Conservation (phyloP, 345 rosid genomes). For the Aegle marmelos region DNA sequence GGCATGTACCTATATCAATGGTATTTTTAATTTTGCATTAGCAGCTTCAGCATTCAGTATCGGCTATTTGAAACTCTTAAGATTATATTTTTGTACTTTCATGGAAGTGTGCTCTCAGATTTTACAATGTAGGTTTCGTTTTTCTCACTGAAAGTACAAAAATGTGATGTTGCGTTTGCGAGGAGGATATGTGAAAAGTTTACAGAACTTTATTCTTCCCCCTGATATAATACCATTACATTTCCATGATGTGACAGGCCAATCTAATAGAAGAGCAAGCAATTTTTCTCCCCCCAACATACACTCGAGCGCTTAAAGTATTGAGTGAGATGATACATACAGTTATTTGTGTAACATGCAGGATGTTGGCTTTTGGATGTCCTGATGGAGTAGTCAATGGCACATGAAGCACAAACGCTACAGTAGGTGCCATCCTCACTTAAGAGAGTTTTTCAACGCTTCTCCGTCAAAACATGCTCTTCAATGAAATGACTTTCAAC, state of each 20-base stretch:
- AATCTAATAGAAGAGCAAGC: not conserved
- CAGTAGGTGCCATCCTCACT: too few species aligned
- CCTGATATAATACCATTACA: not conserved
- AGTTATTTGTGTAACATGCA: not conserved
- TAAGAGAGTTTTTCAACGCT: too few species aligned
- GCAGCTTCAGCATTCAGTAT: not conserved
- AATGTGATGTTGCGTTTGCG: accelerated
- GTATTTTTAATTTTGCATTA: not conserved
- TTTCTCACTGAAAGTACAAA: too few species aligned
- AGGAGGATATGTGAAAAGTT: not conserved
- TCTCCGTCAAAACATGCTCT: too few species aligned
- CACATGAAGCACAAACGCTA: not conserved
- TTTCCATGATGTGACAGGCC: not conserved
- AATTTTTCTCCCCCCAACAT: too few species aligned
- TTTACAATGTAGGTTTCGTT: too few species aligned
- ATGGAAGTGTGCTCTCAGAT: too few species aligned
- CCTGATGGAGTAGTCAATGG: not conserved
- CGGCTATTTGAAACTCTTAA: not conserved
- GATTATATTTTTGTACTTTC: too few species aligned
- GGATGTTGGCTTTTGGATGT: not conserved
- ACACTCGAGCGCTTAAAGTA: too few species aligned
- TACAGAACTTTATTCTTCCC: not conserved
- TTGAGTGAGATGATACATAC: not conserved
- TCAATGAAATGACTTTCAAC: too few species aligned
- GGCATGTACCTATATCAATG: not conserved